Evolutionary conservation across 352 stramenopile genomes (phyloP), one percentile per base, ranked within the genome.

Genomic region (Thalassiosira hispida): DNA sequence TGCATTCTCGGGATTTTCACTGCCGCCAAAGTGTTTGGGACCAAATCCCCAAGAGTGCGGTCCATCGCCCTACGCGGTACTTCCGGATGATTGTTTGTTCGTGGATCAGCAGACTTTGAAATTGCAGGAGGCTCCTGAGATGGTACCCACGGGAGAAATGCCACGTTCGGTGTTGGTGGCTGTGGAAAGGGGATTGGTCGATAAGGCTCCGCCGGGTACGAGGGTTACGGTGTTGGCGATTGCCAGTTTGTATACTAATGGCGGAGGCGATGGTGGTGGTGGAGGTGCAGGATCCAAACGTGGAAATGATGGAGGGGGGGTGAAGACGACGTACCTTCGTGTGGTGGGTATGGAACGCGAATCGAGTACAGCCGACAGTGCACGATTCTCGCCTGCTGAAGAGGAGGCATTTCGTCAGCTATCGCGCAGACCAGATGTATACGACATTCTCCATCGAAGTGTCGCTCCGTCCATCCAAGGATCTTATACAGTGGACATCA

Each of bases 41-140:
- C 63, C 80, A 12, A 66, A 90, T 63, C 75, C 83, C 27, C 56
- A 74, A 27, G 78, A 93, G 64, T 94, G 89, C 73, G 87, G 88
- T 18, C 72, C 72, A 20, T 79, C 60, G 66, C 97, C 96, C 23
- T 99, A 98, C 83, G 87, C 95, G 2, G 94, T 99, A 1, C 71
- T 98, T 22, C 95, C 97, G 0, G 97, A 99, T 79, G 90, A 97
- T 57, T 92, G 81, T 35, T 88, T 95, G 7, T 99, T 98, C 81
- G 95, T 98, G 0, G 97, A 99, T 86, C 96, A 98, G 73, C 97
- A 99, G 90, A 98, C 96, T n/a, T 86, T 99, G 27, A 99, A 99
- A 89, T 88, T 99, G 40, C 95, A 98, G 84, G 89, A 94, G 77
- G 76, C 96, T 89, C 84, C 97, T 87, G 97, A 99, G 77, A 95